Evolutionary conservation across 345 rosid species (phyloP).

Genomic region (Ricinus communis): DNA sequence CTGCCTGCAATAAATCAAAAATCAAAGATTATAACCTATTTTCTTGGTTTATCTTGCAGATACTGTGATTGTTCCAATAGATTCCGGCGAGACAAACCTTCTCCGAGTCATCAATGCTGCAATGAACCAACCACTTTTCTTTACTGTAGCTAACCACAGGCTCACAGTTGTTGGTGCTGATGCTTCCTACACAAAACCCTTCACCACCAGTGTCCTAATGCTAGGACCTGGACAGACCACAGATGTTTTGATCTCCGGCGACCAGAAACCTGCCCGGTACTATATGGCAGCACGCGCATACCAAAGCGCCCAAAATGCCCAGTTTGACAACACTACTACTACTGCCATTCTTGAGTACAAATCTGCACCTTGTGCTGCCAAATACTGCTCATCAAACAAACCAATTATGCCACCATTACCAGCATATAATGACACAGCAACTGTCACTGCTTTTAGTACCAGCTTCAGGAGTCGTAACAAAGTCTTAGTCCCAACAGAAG

Average conservation of each 20-base stretch:
- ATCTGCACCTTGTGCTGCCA: slow-evolving; percentile 26
- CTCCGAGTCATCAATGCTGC: slow-evolving; percentile 30
- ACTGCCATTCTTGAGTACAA: slow-evolving; percentile 33
- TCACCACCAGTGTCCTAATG: slow-evolving; percentile 31
- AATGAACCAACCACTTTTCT: slow-evolving; percentile 28
- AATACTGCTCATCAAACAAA: slow-evolving; percentile 10
- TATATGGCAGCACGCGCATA: slow-evolving; percentile 30
- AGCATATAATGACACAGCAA: slow-evolving; percentile 27
- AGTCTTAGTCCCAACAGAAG: slow-evolving; percentile 16
- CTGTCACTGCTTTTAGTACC: slow-evolving; percentile 24
- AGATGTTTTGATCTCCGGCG: slow-evolving; percentile 31
- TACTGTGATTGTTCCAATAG: slow-evolving; percentile 23
- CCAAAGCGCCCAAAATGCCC: slow-evolving; percentile 26
- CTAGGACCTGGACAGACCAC: slow-evolving; percentile 36
- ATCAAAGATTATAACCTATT: neutral
- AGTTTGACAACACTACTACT: slow-evolving; percentile 33
- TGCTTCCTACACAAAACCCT: slow-evolving; percentile 29
- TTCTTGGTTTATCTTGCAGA: slow-evolving; percentile 17
- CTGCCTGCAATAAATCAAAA: neutral
- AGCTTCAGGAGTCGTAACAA: slow-evolving; percentile 23
- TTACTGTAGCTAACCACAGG: slow-evolving; percentile 31
- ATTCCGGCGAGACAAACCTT: slow-evolving; percentile 33
- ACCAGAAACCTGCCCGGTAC: slow-evolving; percentile 23
- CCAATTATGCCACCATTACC: slow-evolving; percentile 33
- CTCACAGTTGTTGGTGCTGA: slow-evolving; percentile 35